Evolutionary conservation across 2,329 filamentous ascomycete species (phyloP).

Genomic region (Dactylonectria macrodidyma): DNA sequence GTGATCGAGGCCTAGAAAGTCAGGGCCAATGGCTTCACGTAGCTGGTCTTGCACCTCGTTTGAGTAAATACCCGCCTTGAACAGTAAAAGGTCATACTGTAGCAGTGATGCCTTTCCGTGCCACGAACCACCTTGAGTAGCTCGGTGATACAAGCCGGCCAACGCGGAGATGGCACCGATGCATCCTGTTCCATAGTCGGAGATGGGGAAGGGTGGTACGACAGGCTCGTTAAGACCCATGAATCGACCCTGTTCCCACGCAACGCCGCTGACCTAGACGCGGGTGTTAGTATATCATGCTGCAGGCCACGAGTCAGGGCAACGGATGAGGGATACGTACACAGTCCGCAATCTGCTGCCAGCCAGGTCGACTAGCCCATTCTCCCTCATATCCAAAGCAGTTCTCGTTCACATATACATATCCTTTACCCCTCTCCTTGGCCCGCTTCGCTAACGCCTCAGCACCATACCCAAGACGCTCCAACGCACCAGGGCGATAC

Average conservation of each 20-base stretch:
- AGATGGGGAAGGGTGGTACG: constrained; percentile 76
- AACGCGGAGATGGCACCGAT: constrained; percentile 79
- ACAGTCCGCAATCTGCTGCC: constrained; percentile 81
- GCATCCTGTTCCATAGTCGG: constrained; percentile 79
- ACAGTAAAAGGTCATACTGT: constrained; percentile 78
- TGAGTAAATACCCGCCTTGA: constrained; percentile 72
- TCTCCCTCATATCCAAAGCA: constrained; percentile 76
- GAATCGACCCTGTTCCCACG: constrained; percentile 74
- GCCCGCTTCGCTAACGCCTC: constrained; percentile 67
- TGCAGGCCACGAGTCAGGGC: not conserved
- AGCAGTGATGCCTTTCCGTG: constrained; percentile 74
- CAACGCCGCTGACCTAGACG: constrained; percentile 66
- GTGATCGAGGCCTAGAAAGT: constrained; percentile 72
- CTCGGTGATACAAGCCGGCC: constrained; percentile 73
- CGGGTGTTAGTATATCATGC: not conserved
- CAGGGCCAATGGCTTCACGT: constrained; percentile 61
- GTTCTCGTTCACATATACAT: constrained; percentile 79
- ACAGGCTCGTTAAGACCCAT: constrained; percentile 75
- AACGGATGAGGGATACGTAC: constrained; percentile 50
- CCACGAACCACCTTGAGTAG: constrained; percentile 76
- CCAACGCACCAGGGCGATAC: constrained; percentile 77
- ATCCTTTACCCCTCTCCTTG: constrained; percentile 70
- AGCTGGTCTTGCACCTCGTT: constrained; percentile 67
- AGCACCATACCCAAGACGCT: constrained; percentile 74
- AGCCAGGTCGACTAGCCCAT: constrained; percentile 76